Evolutionary conservation across 495 filamentous ascomycete species (phyloP), one percentile per base, ranked within the genome.

Genomic region (Lichina pygmaea): DNA sequence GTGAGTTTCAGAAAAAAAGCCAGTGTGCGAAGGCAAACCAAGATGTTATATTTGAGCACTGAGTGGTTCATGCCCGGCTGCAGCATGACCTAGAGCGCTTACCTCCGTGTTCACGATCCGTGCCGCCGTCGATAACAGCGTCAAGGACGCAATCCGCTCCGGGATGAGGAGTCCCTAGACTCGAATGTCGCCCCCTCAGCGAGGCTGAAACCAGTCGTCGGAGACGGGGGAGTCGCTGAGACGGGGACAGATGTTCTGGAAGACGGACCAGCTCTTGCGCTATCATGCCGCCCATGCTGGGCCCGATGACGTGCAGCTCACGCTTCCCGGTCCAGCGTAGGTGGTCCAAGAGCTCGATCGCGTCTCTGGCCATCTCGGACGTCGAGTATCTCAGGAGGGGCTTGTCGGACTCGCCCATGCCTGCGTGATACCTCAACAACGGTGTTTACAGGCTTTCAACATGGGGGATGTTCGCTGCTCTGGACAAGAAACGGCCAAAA

Each of bases 231-330:
- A 4, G 24, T 24, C 2, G 24, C 4, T 24, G 4, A 24, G 24
- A 24, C 24, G 36, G 39, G 11, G 34, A 42, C 0, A 33, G 43
- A 11, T 33, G 9, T 42, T 34, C 11, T 10, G 48, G 44, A 17
- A 13, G 44, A 44, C 58, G 45, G 60, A 71, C 69, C 38, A 81
- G 52, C 57, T 92, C 83, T 59, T 91, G 83, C 11, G 78, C 74
- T 54, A 92, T 89, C 83, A 92, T 91, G 50, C 84, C 80, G 46
- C 79, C 79, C 61, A 86, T 74, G 41, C 71, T 76, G 33, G 81
- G 69, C 40, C 83, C 83, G 42, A 82, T 62, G 30, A 89, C 55
- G 57, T 92, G 70, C 6, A 92, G 50, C 41, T 66, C 57, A 34
- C 73, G 66, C 44, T 55, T 44, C 7, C 60, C 57, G 6, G 73